Percentiles rank a stretch among this genome's conserved stretches.
These are phyloP conservation scores for Salix brachista DNA, from an alignment of 345 rosid genomes.

Conservation along the genomic window DNA sequence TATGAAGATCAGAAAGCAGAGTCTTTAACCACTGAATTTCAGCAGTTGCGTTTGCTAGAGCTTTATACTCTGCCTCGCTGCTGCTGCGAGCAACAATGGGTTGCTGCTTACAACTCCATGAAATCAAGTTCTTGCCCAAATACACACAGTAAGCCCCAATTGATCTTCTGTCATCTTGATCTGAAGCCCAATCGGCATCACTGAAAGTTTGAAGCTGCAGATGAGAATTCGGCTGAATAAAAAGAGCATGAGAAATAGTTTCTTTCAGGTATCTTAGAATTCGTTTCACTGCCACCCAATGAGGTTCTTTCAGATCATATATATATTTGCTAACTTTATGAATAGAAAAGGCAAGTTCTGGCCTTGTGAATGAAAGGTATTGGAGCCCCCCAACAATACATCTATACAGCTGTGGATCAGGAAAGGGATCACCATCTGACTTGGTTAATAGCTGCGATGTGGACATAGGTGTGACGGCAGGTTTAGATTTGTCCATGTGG, in stretches of 20 bases:
- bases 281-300: rapidly evolving
- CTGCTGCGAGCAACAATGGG: too few species aligned
- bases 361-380: background rate
- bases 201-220: background rate
- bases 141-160: too few species aligned
- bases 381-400: background rate
- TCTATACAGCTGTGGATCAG: background rate
- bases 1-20: too few species aligned
- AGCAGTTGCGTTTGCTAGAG: too few species aligned
- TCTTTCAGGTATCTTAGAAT: too few species aligned
- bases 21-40: too few species aligned
- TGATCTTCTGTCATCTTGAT: background rate
- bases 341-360: background rate
- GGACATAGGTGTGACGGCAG: background rate
- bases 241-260: background rate
- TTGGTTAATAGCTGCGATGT: background rate
- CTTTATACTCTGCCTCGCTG: too few species aligned
- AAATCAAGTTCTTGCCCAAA: too few species aligned
- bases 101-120: too few species aligned
- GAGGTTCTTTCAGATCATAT: background rate
- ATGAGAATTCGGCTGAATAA: rapidly evolving
- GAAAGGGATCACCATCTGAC: background rate
- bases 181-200: background rate
- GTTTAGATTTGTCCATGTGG: background rate
- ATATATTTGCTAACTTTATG: background rate